Percentiles rank a stretch among this genome's conserved stretches.
Evolutionary conservation across 2,329 filamentous ascomycete genomes (phyloP).

Genomic region (Sarocladium strictum): DNA sequence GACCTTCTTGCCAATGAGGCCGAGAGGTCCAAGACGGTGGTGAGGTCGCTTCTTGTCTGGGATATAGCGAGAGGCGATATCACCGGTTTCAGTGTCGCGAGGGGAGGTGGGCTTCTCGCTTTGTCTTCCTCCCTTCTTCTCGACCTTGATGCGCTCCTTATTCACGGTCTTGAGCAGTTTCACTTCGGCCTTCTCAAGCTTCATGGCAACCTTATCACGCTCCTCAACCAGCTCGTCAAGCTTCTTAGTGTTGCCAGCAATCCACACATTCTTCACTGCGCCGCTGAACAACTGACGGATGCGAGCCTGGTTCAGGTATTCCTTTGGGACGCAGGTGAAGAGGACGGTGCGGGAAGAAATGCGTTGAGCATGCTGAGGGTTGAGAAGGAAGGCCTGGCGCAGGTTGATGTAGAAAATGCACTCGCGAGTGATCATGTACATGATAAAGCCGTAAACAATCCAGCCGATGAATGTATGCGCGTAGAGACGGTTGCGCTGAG

Average conservation of each 20-base stretch:
- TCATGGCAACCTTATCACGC: constrained; percentile 67
- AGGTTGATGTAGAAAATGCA: constrained; percentile 90
- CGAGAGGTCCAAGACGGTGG: constrained; percentile 58
- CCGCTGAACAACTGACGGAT: constrained; percentile 73
- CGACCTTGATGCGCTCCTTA: constrained; percentile 28
- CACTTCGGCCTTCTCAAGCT: constrained; percentile 78
- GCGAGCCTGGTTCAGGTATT: constrained; percentile 68
- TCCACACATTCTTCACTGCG: constrained; percentile 77
- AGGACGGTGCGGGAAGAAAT: constrained; percentile 88
- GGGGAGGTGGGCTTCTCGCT: constrained; percentile 21
- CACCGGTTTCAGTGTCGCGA: constrained; percentile 60
- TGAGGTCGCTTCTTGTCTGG: constrained; percentile 61
- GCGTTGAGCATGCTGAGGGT: constrained; percentile 73
- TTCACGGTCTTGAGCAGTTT: constrained; percentile 63
- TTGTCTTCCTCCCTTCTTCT: constrained; percentile 24
- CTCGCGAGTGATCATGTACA: constrained; percentile 86
- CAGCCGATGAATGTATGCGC: constrained; percentile 78
- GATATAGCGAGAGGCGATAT: constrained; percentile 60
- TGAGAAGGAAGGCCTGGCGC: constrained; percentile 87
- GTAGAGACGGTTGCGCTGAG: constrained; percentile 62
- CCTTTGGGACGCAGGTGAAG: constrained; percentile 78
- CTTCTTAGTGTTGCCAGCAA: constrained; percentile 65
- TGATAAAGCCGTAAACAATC: constrained; percentile 79
- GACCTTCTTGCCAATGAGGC: constrained; percentile 60
- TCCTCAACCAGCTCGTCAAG: constrained; percentile 74